Evolutionary conservation across 1,139 yeast species (phyloP).

Genomic region (Lodderomyces parapsilosis): DNA sequence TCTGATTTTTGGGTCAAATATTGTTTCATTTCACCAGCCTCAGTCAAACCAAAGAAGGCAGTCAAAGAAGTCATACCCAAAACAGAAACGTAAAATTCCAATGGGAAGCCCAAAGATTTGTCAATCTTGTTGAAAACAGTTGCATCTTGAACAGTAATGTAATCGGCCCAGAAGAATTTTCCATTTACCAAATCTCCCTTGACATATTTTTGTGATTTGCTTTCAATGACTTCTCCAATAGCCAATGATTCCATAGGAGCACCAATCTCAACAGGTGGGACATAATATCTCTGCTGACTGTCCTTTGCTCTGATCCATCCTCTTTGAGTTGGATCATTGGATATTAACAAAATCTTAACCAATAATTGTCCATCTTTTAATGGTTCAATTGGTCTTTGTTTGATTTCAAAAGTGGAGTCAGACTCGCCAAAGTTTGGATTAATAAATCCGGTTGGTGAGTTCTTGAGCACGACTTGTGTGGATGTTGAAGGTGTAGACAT

Average conservation of each 20-base stretch:
- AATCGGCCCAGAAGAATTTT: constrained; percentile 30
- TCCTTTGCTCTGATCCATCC: constrained; percentile 51
- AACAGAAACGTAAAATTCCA: constrained; percentile 24
- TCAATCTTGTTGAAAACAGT: constrained; percentile 25
- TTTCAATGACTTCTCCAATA: constrained; percentile 47
- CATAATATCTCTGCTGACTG: constrained; percentile 43
- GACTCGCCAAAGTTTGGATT: constrained; percentile 17
- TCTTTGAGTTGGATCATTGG: constrained; percentile 69
- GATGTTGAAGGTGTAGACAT: constrained; percentile 14
- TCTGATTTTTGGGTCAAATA: constrained; percentile 20
- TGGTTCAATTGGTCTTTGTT: constrained; percentile 12
- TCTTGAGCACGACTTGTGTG: constrained; percentile 16
- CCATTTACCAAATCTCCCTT: constrained; percentile 45
- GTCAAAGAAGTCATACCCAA: constrained; percentile 61
- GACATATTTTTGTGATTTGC: constrained; percentile 34
- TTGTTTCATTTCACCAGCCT: constrained; percentile 37
- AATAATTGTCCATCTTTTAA: constrained; percentile 46
- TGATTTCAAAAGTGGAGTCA: constrained; percentile 24
- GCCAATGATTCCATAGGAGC: constrained; percentile 52
- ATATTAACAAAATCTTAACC: constrained; percentile 47
- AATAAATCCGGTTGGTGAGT: constrained; percentile 18
- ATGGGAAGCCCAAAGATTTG: constrained; percentile 22
- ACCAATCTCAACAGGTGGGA: constrained; percentile 46
- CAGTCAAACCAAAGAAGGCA: constrained; percentile 56
- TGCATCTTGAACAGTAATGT: constrained; percentile 21